Conservation (phyloP, 257 asterid species). For the Capsicum baccatum region DNA sequence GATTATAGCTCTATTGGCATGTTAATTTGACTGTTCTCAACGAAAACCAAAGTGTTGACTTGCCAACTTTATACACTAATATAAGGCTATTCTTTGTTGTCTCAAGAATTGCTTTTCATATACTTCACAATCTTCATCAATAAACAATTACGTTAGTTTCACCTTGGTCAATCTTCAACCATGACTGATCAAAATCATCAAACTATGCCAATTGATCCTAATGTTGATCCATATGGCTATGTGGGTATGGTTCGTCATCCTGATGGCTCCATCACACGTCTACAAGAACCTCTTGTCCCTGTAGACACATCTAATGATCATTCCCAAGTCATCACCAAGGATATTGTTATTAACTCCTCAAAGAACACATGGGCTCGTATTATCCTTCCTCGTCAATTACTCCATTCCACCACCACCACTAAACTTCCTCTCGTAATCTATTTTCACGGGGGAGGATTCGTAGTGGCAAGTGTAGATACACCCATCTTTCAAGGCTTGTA, state of each 20-base stretch:
- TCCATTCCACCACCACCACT: conserved; percentile 2
- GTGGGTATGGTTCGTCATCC: conserved; percentile 34
- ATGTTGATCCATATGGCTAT: conserved; percentile 27
- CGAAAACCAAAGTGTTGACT: background rate
- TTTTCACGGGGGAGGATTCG: conserved; percentile 44
- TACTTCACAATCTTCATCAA: background rate
- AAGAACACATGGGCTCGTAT: conserved; percentile 33
- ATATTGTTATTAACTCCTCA: conserved; percentile 35
- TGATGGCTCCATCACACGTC: conserved; percentile 38
- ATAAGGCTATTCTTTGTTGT: background rate
- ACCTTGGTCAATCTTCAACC: background rate
- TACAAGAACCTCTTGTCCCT: background rate
- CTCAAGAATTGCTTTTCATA: background rate
- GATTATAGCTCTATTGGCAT: background rate
- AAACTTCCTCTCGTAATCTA: conserved; percentile 40
- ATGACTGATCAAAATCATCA: conserved; percentile 7
- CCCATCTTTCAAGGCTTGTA: conserved; percentile 26
- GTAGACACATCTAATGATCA: background rate
- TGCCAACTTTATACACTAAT: background rate
- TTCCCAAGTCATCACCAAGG: conserved; percentile 29
- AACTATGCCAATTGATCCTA: conserved; percentile 18
- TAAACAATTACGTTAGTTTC: background rate
- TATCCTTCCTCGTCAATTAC: background rate
- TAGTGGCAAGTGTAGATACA: conserved; percentile 25
- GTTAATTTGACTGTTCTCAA: background rate